phyloP scores from a whole-genome alignment of 176 grass and related monocot species.

The Coix lacrymajobi region DNA sequence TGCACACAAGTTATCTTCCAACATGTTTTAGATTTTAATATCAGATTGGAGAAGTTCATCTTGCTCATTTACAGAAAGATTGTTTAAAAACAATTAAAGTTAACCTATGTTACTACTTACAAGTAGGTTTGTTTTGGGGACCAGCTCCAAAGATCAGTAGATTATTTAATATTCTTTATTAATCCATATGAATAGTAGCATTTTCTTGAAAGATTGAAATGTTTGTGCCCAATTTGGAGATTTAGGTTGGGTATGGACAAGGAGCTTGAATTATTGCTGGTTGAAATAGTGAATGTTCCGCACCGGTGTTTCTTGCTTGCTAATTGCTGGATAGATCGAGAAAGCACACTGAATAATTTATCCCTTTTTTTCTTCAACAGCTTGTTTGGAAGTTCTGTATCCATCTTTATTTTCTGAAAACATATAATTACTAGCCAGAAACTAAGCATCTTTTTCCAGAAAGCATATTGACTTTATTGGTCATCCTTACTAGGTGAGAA shows the following conservation, averaged over 20 bases:
- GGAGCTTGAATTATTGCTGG: not conserved
- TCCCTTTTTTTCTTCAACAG: not conserved
- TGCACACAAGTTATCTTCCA: not conserved
- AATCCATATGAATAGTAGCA: not conserved
- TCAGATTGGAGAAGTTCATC: not conserved
- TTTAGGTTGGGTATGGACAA: not conserved
- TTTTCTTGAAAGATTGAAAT: not conserved
- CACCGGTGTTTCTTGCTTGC: not conserved
- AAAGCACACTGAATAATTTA: not conserved
- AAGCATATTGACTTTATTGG: not conserved
- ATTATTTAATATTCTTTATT: not conserved
- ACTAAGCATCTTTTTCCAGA: not conserved
- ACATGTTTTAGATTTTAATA: not conserved
- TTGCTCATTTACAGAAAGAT: not conserved
- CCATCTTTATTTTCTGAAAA: not conserved
- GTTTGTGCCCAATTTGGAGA: not conserved
- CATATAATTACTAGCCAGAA: not conserved
- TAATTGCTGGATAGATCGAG: not conserved
- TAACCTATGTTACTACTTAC: not conserved
- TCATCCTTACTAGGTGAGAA: conserved; percentile 53
- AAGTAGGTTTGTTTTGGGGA: not conserved
- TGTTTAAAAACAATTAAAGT: not conserved
- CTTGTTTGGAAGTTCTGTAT: not conserved
- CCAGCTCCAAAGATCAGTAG: not conserved
- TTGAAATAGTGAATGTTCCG: not conserved